Percentiles rank a stretch among this genome's conserved stretches.
Evolutionary conservation across 352 stramenopile species (phyloP).

Genomic region (Globisporangium yorkense): DNA sequence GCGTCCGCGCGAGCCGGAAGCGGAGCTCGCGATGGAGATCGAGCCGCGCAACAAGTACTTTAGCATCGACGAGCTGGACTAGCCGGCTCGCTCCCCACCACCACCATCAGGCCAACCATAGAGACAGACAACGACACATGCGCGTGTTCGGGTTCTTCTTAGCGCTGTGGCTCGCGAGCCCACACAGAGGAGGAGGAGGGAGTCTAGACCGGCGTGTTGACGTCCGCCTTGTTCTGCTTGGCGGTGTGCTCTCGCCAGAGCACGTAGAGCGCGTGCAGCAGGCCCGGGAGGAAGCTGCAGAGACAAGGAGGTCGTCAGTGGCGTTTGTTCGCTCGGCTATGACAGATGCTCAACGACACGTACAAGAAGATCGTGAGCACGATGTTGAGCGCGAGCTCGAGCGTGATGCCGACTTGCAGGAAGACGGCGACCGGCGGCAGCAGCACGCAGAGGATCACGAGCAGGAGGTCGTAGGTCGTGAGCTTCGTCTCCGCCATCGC

Average conservation of each 20-base stretch:
- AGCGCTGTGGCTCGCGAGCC: neutral
- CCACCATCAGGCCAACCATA: neutral
- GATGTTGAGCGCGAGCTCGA: slow-evolving; percentile 45
- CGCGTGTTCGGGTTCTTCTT: neutral
- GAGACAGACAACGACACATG: neutral
- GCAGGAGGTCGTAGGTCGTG: slow-evolving; percentile 54
- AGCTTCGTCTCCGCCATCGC: slow-evolving; percentile 28
- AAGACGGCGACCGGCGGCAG: slow-evolving; percentile 29
- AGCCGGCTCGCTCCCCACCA: neutral
- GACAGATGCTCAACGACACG: neutral
- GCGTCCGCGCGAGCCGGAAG: slow-evolving; percentile 14
- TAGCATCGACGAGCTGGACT: slow-evolving; percentile 57
- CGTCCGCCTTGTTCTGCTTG: neutral
- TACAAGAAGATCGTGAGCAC: slow-evolving; percentile 29
- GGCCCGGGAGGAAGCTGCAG: slow-evolving; percentile 44
- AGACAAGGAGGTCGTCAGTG: neutral
- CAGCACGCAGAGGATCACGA: slow-evolving; percentile 54
- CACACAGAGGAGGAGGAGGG: neutral
- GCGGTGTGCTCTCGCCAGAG: slow-evolving; percentile 11
- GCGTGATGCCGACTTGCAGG: slow-evolving; percentile 24
- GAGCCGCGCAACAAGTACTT: slow-evolving; percentile 28
- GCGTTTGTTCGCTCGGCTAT: neutral
- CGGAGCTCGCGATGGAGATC: neutral
- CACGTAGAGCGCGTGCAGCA: slow-evolving; percentile 48
- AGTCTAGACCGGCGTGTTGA: neutral